Evolutionary conservation across 768 basidiomycete species (phyloP).

Genomic region (Suillus clintonianus): DNA sequence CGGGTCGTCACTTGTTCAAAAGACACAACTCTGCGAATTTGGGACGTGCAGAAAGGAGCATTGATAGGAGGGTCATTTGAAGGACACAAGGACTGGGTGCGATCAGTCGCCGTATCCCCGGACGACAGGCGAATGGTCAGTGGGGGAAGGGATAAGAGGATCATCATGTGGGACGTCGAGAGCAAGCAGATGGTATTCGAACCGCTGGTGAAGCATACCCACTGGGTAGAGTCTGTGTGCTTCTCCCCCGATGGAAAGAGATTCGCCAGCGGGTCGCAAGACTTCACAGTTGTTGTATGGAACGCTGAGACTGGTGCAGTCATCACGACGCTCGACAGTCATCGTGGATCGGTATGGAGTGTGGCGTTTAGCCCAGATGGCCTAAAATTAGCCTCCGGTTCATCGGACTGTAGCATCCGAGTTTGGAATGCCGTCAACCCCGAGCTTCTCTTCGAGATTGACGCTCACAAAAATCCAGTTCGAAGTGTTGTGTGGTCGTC

Average conservation of each 20-base stretch:
- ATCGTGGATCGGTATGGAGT: conserved; percentile 15
- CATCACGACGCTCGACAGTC: conserved; percentile 8
- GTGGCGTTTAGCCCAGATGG: conserved; percentile 26
- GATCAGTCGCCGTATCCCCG: neutral
- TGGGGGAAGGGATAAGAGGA: conserved; percentile 31
- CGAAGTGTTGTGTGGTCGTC: neutral
- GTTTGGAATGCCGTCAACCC: conserved; percentile 18
- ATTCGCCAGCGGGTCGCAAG: conserved; percentile 12
- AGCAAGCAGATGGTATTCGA: conserved; percentile 1
- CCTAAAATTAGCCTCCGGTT: conserved; percentile 14
- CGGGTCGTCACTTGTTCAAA: conserved; percentile 25
- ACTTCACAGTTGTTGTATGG: conserved; percentile 7
- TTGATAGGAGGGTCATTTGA: neutral
- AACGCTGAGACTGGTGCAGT: neutral
- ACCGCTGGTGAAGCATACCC: conserved; percentile 7
- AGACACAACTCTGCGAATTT: conserved; percentile 23
- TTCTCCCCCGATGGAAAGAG: conserved; percentile 14
- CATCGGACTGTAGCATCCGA: conserved; percentile 19
- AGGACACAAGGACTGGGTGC: conserved; percentile 1
- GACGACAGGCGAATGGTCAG: conserved; percentile 17
- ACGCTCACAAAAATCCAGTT: conserved; percentile 10
- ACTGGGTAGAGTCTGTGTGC: conserved; percentile 7
- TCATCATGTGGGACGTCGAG: conserved; percentile 33
- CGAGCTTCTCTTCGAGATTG: conserved; percentile 11
- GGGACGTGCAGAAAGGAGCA: conserved; percentile 4